Base-by-base conservation (phyloP, 257 asterid species). In the Phtheirospermum japonicum region DNA sequence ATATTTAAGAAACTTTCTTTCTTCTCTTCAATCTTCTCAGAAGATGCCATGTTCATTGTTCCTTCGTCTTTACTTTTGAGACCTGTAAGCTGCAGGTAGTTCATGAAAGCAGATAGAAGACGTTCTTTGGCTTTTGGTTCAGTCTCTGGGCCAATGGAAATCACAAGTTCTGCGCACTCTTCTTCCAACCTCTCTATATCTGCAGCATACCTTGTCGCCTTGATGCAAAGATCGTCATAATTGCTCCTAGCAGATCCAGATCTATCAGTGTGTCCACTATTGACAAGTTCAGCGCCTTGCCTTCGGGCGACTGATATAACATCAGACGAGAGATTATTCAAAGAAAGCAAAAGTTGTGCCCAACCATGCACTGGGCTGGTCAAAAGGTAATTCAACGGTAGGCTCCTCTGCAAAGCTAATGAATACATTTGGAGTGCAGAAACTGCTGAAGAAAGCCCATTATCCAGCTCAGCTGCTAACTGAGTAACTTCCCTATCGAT, bases 361-460 rank as follows among this genome's bases (percentile, higher is more conserved):
- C 99, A 93, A 67, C 88, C 80, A 76, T 87, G 97, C 70, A 93
- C 80, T 51, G 95, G 95, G 75, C 96, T 89, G 68, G 95, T 86
- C 71, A 91, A 71, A 64, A 85, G 77, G 81, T 93, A 93, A 79
- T 93, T 87, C 74, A 85, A 63, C 36, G 99, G 97, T 67, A 93
- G 75, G 71, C 85, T 71, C 61, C 95, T 73, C 83, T 87, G 97
- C 83, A 93, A 76, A 77, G 94, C 91, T 73, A 93, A 63, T 14
- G 97, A 85, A 71, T 89, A 93, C 76, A 89, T 76, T 75, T 85
- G 94, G 63, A 89, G 87, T 19, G 94, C 72, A 66, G 89, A 65
- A 73, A 83, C 81, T 43, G 95, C 90, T 48, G 97, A 82, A 75
- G 96, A 86, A 71, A 87, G 88, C 59, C 94, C 97, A 56, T 62